Conservation (phyloP, 352 stramenopile species). For the Phytophthora megakarya region DNA sequence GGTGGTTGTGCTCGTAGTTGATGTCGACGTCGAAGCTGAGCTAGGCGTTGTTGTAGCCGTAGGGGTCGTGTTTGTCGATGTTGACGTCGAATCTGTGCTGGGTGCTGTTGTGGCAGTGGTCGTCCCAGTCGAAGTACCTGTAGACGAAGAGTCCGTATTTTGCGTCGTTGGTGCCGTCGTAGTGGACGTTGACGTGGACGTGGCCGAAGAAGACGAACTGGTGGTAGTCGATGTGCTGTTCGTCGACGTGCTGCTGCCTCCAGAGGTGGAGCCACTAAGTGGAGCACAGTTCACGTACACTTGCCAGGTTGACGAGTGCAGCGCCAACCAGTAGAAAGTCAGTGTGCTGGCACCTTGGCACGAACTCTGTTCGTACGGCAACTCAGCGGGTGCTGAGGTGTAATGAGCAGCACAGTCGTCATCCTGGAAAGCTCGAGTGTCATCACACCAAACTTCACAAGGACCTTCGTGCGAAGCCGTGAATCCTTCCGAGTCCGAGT, state of each 20-base stretch:
- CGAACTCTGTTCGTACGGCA: slow-evolving; percentile 43
- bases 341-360: slow-evolving; percentile 35
- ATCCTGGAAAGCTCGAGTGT: slow-evolving; percentile 43
- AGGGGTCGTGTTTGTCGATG: slow-evolving; percentile 6
- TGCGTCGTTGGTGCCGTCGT: slow-evolving; percentile 20
- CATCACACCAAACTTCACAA: slow-evolving; percentile 54
- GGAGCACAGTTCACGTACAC: slow-evolving; percentile 42
- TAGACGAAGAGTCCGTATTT: no score
- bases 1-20: slow-evolving; percentile 10
- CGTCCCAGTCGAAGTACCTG: slow-evolving; percentile 8
- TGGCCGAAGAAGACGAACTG: no score
- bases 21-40: slow-evolving; percentile 10
- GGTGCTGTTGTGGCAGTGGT: slow-evolving; percentile 5
- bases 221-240: slow-evolving; percentile 3
- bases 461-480: slow-evolving; percentile 44
- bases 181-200: slow-evolving; percentile 18
- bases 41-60: slow-evolving; percentile 3
- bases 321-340: slow-evolving; percentile 43
- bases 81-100: not conserved
- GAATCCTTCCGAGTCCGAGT: slow-evolving; percentile 36
- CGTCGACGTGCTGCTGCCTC: slow-evolving; percentile 16
- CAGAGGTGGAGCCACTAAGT: slow-evolving; percentile 20
- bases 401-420: slow-evolving; percentile 45
- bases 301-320: slow-evolving; percentile 47
- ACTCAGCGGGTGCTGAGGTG: slow-evolving; percentile 30